These are phyloP conservation scores for Astragalus glycyphyllos DNA, from an alignment of 306 rosid species.

Conservation along the genomic window DNA sequence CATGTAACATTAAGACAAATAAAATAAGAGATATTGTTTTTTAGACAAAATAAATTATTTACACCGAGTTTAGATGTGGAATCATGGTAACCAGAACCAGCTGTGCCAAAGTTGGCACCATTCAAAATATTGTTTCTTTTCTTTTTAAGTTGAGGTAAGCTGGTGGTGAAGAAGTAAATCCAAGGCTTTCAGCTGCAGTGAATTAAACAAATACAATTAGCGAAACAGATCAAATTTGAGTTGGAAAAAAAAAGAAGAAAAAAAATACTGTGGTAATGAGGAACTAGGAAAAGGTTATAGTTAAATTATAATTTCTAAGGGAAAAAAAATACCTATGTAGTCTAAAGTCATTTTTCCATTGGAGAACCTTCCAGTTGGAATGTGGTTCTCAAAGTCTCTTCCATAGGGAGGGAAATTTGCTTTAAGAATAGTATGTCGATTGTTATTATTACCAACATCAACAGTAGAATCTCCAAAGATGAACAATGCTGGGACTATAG, in stretches of 20 bases:
- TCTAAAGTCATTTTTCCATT: constrained; percentile 77
- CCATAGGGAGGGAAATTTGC: constrained; percentile 78
- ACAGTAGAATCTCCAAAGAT: constrained; percentile 75
- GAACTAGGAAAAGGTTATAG: background rate
- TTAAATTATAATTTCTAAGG: background rate
- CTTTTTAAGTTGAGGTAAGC: constrained; percentile 42
- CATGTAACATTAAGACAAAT: no score
- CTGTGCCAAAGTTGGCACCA: constrained; percentile 68
- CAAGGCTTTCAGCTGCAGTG: constrained; percentile 49
- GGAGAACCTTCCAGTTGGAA: constrained; percentile 70
- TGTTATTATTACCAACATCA: constrained; percentile 76
- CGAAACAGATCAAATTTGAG: constrained; percentile 8
- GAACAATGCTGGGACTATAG: constrained; percentile 75
- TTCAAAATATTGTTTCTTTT: constrained; percentile 46
- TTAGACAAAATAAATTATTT: constrained; percentile 29
- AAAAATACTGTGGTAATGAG: background rate
- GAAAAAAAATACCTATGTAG: constrained; percentile 51
- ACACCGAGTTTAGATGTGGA: constrained; percentile 60
- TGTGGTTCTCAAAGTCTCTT: constrained; percentile 63
- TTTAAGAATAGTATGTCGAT: constrained; percentile 48
- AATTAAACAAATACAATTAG: constrained; percentile 17
- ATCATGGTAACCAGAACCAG: constrained; percentile 67
- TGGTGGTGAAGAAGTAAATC: constrained; percentile 50
- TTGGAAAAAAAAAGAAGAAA: background rate
- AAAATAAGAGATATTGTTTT: background rate